phyloP scores from a whole-genome alignment of 371 early-diverging fungal species.

The Saksenaea vasiformis region DNA sequence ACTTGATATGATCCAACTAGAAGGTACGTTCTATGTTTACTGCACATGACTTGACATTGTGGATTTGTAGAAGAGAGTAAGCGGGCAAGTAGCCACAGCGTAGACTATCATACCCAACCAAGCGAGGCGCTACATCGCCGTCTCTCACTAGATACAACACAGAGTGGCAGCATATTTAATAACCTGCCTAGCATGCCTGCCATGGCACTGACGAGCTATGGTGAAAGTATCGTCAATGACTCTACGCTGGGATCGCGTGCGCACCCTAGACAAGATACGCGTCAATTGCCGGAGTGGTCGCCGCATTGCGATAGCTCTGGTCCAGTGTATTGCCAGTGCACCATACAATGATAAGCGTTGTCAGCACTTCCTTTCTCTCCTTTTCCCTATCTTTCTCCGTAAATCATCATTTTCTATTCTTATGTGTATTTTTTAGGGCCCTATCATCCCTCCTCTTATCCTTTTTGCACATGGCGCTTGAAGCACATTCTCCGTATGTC shows the following conservation, averaged over 20 bases:
- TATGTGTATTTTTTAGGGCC: background rate
- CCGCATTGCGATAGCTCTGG: conserved; percentile 17
- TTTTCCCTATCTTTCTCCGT: conserved; percentile 1
- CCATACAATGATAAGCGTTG: conserved; percentile 25
- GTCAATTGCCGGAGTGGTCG: conserved; percentile 13
- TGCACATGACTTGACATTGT: background rate
- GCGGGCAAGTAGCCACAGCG: conserved; percentile 8
- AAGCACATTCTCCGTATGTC: background rate
- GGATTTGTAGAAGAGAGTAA: conserved; percentile 1
- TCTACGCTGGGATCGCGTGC: background rate
- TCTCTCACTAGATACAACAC: conserved; percentile 12
- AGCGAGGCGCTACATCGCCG: conserved; percentile 10
- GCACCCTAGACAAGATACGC: conserved; percentile 11
- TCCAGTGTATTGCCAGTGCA: conserved; percentile 39
- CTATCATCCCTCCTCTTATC: background rate
- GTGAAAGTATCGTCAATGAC: conserved; percentile 15
- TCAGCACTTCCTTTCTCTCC: background rate
- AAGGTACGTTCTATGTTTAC: conserved; percentile 2
- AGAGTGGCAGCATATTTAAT: conserved; percentile 4
- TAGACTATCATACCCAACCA: conserved; percentile 24
- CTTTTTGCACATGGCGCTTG: conserved; percentile 2
- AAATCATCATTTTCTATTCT: background rate
- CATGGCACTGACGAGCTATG: conserved; percentile 35
- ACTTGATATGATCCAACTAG: background rate
- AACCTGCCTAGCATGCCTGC: conserved; percentile 35